Conservation (phyloP, 2,329 filamentous ascomycete species). For the Colletotrichum horii region DNA sequence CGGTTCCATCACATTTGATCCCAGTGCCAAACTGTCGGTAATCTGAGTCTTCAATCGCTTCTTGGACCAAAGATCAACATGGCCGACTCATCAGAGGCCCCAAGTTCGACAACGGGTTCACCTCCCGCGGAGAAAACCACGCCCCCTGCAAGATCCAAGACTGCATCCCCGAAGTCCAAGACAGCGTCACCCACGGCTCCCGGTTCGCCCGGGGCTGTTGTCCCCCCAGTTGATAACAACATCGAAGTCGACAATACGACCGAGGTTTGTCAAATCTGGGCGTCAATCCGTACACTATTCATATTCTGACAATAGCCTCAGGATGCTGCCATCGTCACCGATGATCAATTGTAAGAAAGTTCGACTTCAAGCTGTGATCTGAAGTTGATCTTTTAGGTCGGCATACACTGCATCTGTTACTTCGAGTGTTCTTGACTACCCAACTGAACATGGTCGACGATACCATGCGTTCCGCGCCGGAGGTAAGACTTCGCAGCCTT, state of each 20-base stretch:
- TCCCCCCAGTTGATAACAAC: not conserved
- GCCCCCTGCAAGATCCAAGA: not conserved
- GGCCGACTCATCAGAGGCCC: not conserved
- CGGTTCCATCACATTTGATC: not conserved
- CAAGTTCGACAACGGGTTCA: not conserved
- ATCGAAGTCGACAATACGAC: not conserved
- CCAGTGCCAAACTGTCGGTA: not conserved
- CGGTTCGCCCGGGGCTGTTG: not conserved
- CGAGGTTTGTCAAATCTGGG: not conserved
- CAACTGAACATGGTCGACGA: conserved; percentile 1
- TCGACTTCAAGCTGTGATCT: not conserved
- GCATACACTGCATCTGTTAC: not conserved
- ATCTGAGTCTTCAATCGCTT: not conserved
- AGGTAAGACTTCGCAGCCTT: not conserved
- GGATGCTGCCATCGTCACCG: not conserved
- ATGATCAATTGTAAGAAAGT: not conserved
- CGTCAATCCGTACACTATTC: not conserved
- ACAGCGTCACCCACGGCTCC: not conserved
- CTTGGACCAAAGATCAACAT: not conserved
- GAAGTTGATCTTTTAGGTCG: not conserved
- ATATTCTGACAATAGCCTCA: not conserved
- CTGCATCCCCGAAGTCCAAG: not conserved
- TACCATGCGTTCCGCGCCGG: conserved; percentile 15
- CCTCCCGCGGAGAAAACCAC: not conserved
- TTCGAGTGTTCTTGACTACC: conserved; percentile 1